Conservation (phyloP, 192 early-diverging fungal genomes). For the Linnemannia zychae region DNA sequence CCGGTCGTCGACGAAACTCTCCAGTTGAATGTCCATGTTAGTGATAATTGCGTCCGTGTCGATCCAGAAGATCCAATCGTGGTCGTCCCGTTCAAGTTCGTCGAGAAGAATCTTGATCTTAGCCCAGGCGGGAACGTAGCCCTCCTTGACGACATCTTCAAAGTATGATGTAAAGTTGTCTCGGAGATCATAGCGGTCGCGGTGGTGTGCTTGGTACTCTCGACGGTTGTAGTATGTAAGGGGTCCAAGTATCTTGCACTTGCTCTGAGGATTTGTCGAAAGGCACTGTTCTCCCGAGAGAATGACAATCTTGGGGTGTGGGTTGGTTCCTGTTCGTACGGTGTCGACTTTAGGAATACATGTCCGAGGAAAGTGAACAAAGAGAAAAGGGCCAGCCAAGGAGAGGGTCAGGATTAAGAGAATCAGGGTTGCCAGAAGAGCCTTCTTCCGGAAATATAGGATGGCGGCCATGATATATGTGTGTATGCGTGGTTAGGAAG, state of each 20-base stretch:
- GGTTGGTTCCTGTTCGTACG: neutral
- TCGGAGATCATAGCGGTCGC: conserved; percentile 24
- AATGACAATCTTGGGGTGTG: conserved; percentile 21
- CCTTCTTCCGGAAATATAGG: conserved; percentile 14
- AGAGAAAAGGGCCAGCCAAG: conserved; percentile 11
- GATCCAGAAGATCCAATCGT: conserved; percentile 69
- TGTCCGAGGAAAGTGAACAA: conserved; percentile 27
- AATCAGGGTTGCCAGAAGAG: neutral
- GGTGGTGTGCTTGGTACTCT: conserved; percentile 22
- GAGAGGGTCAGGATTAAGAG: neutral
- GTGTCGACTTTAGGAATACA: conserved; percentile 21
- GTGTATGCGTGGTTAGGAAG: neutral
- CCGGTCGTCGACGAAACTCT: conserved; percentile 55
- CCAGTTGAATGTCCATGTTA: conserved; percentile 57
- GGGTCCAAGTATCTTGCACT: conserved; percentile 4
- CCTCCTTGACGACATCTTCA: conserved; percentile 2
- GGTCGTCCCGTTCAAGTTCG: conserved; percentile 30
- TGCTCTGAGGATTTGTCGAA: neutral
- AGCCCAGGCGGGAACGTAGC: conserved; percentile 18
- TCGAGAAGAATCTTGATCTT: conserved; percentile 29
- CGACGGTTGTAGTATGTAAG: conserved; percentile 24
- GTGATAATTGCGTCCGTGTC: conserved; percentile 69
- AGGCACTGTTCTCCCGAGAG: conserved; percentile 33
- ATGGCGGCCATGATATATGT: conserved; percentile 7
- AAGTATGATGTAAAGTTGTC: conserved; percentile 36